These are phyloP conservation scores for Hordeum vulgare DNA, from an alignment of 176 grass and related monocot genomes.

Conservation along the genomic window MorexV3_pseudomolecules_assembly NC_058520.1:601090334-601090833, in stretches of 20 bases:
- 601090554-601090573: conserved; percentile 28
- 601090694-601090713: no score
- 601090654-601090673: no score
- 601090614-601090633: background rate
- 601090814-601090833: no score
- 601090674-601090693: no score
- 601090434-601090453: conserved; percentile 12
- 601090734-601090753: no score
- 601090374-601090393: background rate
- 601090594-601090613: background rate
- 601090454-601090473: background rate
- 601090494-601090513: background rate
- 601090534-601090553: conserved; percentile 23
- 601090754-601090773: no score
- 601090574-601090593: background rate
- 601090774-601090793: no score
- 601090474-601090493: background rate
- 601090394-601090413: background rate
- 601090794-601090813: no score
- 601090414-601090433: conserved; percentile 28
- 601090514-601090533: conserved; percentile 20
- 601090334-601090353: background rate
- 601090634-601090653: no score
- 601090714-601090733: no score
- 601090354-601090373: background rate